phyloP scores from a whole-genome alignment of 1,284 basidiomycete genomes.

The Filobasidium uniguttulatum region DNA sequence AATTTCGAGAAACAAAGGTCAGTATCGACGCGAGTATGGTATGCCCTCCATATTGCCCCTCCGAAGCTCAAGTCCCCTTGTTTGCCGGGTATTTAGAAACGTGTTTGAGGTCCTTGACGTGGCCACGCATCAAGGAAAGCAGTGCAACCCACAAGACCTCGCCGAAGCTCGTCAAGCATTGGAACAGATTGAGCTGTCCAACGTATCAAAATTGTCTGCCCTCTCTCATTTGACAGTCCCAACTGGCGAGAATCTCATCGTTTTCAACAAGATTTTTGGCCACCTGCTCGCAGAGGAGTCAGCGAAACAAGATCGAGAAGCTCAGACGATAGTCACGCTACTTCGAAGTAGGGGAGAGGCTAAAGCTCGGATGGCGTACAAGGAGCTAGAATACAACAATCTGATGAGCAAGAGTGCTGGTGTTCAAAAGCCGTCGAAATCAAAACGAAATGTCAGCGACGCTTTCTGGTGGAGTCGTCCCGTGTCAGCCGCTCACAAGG shows the following conservation, averaged over 20 bases:
- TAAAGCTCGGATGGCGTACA: not conserved
- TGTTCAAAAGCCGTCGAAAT: not conserved
- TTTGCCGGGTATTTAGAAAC: too few species aligned
- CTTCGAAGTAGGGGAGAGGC: not conserved
- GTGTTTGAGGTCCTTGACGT: too few species aligned
- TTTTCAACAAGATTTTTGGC: constrained; percentile 41
- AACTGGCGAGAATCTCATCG: constrained; percentile 39
- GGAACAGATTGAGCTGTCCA: too few species aligned
- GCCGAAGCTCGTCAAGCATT: too few species aligned
- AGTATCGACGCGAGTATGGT: constrained; percentile 19
- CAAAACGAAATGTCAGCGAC: not conserved
- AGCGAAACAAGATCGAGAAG: not conserved
- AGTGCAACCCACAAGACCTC: too few species aligned
- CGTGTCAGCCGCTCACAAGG: not conserved
- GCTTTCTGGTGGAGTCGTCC: not conserved
- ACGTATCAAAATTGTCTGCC: too few species aligned
- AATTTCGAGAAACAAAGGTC: constrained; percentile 70
- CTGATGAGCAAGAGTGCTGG: constrained; percentile 1
- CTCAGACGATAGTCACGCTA: not conserved
- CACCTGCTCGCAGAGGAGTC: constrained; percentile 17
- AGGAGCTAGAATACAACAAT: not conserved
- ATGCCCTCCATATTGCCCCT: too few species aligned
- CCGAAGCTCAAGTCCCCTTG: too few species aligned
- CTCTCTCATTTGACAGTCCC: too few species aligned
- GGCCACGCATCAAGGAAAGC: too few species aligned